Base-by-base conservation (phyloP, 2,329 filamentous ascomycete species). In the Amylocarpus encephaloides region DNA sequence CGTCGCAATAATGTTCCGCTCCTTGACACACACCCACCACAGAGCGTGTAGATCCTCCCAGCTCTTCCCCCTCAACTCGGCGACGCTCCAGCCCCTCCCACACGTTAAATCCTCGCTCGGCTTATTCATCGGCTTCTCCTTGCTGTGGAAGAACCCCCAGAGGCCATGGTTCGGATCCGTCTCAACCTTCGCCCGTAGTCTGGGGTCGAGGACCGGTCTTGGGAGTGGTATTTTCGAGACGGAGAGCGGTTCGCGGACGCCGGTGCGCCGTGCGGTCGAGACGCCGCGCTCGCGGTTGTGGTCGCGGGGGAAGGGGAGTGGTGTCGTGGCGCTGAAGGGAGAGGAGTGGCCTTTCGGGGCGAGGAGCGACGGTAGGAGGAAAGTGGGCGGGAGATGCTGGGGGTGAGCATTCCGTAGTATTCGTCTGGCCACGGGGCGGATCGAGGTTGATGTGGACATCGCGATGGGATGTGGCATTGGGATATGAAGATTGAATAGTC, bases 21-120 rank as follows among this genome's bases (percentile, higher is more conserved):
- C 93, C 72, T 88, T 90, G 53, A 86, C 79, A 67, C 93, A 97
- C 49, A 90, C 80, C 89, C 91, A 98, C 90, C 92, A 98, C 64
- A 98, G 76, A 54, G 77, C 75, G 69, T 97, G 91, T 62, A 98
- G 72, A 68, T 97, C 91, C 54, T 95, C 88, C 88, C 90, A 98
- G 56, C 85, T 89, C 72, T 96, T 96, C 56, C 79, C 76, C 56
- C 91, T 80, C 63, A 98, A 75, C 73, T 98, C 93, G 70, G 88
- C 80, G 6, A 87, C 82, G 10, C 78, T 82, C 93, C 93, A 98
- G 26, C 82, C 74, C 48, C 93, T 80, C 13, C 93, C 93, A 68
- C 93, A 85, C 56, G 79, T 73, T 44, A 75, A 67, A 49, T 86
- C 82, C 59, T 92, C 83, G 33, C 81, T 76, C 5, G 91, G 90